Evolutionary conservation across 2,329 filamentous ascomycete species (phyloP).

Genomic region (Calonectria naviculata): DNA sequence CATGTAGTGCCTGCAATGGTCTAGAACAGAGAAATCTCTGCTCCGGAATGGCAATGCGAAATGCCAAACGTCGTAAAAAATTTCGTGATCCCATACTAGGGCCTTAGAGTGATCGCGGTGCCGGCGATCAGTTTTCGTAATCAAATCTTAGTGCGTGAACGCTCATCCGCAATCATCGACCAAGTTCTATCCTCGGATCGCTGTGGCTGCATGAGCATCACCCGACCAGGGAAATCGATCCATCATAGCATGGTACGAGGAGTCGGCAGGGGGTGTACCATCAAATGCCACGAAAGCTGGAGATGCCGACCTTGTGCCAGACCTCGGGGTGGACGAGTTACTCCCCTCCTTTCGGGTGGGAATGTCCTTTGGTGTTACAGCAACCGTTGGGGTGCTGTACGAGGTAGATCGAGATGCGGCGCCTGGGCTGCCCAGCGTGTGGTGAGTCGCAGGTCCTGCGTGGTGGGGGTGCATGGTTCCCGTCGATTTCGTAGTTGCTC

Average conservation of each 20-base stretch:
- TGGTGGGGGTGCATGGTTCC: constrained; percentile 40
- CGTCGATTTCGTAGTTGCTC: constrained; percentile 21
- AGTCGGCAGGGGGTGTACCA: constrained; percentile 57
- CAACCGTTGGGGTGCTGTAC: constrained; percentile 30
- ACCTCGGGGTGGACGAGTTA: constrained; percentile 42
- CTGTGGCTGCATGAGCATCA: constrained; percentile 61
- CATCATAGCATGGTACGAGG: constrained; percentile 48
- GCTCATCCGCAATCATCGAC: constrained; percentile 28
- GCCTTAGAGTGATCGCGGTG: not conserved
- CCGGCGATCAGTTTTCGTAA: constrained; percentile 5
- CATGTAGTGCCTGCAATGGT: constrained; percentile 28
- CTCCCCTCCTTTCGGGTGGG: constrained; percentile 33
- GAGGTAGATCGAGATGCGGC: constrained; percentile 25
- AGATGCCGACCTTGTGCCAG: constrained; percentile 55
- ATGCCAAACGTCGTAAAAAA: constrained; percentile 10
- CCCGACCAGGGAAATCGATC: constrained; percentile 60
- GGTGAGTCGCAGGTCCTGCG: constrained; percentile 53
- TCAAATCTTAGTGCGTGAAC: constrained; percentile 20
- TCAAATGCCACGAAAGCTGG: constrained; percentile 59
- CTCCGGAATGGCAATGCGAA: not conserved
- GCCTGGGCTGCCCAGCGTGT: constrained; percentile 42
- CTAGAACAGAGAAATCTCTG: not conserved
- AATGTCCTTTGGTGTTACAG: constrained; percentile 41
- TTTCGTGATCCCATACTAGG: constrained; percentile 8
- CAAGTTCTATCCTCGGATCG: constrained; percentile 54